A percentile compares a stretch with the other conserved stretches of the same genome.
Conservation (phyloP, 179 eudicot genomes). For the Spinacia oleracea region DNA sequence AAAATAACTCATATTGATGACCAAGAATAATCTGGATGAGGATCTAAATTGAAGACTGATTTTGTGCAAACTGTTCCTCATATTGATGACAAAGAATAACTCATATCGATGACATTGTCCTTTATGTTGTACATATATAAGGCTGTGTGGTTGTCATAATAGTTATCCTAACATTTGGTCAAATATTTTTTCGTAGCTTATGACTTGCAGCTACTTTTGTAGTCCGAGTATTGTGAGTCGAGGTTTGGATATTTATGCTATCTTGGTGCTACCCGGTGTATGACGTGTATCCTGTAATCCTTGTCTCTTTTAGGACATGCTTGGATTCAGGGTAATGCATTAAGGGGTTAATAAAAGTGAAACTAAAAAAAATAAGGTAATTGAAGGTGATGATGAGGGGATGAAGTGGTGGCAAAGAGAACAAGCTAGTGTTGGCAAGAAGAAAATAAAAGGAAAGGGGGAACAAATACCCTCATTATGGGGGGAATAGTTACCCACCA, state of each 20-base stretch:
- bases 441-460: too few relatives aligned
- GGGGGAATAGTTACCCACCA: too few relatives aligned
- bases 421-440: too few relatives aligned
- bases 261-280: neutral
- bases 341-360: too few relatives aligned
- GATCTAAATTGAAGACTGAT: neutral
- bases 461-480: too few relatives aligned
- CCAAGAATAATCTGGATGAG: neutral
- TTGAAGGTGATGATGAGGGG: too few relatives aligned
- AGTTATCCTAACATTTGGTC: neutral
- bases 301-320: too few relatives aligned
- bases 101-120: too few relatives aligned
- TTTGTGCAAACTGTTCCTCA: neutral
- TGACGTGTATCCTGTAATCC: neutral
- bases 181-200: neutral
- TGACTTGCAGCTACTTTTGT: neutral
- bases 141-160: neutral
- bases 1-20: neutral
- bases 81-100: too few relatives aligned
- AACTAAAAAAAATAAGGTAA: too few relatives aligned
- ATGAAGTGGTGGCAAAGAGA: too few relatives aligned
- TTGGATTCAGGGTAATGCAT: too few relatives aligned
- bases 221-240: neutral
- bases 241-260: neutral
- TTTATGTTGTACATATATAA: neutral